Evolutionary conservation across 2,329 filamentous ascomycete species (phyloP).

Genomic region (Lanzia echinophila): DNA sequence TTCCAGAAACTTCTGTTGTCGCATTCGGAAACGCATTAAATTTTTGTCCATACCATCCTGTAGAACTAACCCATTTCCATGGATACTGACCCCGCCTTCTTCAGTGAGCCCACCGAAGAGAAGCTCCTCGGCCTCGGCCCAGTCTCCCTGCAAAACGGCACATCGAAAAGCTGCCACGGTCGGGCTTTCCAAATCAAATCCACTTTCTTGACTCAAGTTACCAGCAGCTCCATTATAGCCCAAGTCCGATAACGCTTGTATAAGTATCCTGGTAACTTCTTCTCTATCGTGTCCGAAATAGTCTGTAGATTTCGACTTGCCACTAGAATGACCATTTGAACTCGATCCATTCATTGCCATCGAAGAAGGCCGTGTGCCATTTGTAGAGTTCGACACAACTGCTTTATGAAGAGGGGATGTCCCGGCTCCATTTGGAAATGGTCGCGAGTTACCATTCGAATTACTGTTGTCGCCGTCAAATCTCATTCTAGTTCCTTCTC

Average conservation of each 20-base stretch:
- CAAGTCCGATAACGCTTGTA: slow-evolving; percentile 84
- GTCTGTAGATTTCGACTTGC: slow-evolving; percentile 22
- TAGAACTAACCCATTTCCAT: slow-evolving; percentile 60
- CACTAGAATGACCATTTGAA: slow-evolving; percentile 25
- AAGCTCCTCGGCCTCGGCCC: slow-evolving; percentile 78
- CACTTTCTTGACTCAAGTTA: slow-evolving; percentile 72
- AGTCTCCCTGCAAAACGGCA: slow-evolving; percentile 73
- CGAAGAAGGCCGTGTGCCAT: slow-evolving; percentile 42
- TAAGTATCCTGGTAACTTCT: slow-evolving; percentile 86
- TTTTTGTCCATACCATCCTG: slow-evolving; percentile 67
- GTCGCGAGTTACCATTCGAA: slow-evolving; percentile 48
- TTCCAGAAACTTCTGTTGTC: slow-evolving; percentile 93
- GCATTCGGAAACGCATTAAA: slow-evolving; percentile 79
- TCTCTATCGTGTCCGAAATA: slow-evolving; percentile 87
- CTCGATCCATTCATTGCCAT: slow-evolving; percentile 47
- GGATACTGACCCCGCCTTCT: slow-evolving; percentile 38
- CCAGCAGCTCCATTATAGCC: slow-evolving; percentile 75
- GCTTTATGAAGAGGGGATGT: slow-evolving; percentile 39
- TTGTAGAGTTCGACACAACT: slow-evolving; percentile 34
- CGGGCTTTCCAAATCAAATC: slow-evolving; percentile 77
- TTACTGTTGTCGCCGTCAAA: slow-evolving; percentile 48
- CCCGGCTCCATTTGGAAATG: slow-evolving; percentile 50
- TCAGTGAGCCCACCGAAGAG: slow-evolving; percentile 51
- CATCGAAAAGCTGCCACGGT: slow-evolving; percentile 80
- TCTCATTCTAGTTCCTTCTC: slow-evolving; percentile 54